Evolutionary conservation across 2,329 filamentous ascomycete species (phyloP).

Genomic region (Monosporascus cannonballus): DNA sequence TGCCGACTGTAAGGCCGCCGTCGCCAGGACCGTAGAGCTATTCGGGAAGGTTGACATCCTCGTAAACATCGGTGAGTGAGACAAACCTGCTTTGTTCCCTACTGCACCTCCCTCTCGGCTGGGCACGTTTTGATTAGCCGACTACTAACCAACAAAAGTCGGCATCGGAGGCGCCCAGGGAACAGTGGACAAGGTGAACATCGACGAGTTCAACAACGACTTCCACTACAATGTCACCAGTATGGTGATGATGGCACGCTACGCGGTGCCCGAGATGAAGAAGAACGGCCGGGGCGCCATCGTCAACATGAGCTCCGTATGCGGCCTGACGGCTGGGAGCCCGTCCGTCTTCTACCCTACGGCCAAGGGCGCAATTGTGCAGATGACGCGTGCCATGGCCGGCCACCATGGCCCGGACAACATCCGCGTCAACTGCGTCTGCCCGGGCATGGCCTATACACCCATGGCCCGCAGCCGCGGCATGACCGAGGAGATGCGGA

Average conservation of each 20-base stretch:
- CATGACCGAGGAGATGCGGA: conserved; percentile 22
- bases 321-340: conserved; percentile 23
- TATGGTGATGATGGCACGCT: conserved; percentile 28
- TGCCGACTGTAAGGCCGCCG: conserved; percentile 14
- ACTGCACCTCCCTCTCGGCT: too few relatives aligned
- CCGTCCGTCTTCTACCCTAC: conserved; percentile 26
- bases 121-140: too few relatives aligned
- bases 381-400: conserved; percentile 11
- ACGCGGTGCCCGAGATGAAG: conserved; percentile 27
- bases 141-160: conserved; percentile 11
- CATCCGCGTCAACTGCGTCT: conserved; percentile 16
- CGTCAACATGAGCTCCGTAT: conserved; percentile 30
- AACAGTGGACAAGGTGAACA: conserved; percentile 20
- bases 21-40: conserved; percentile 15
- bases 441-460: conserved; percentile 22
- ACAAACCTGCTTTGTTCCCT: too few relatives aligned
- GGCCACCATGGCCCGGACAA: conserved; percentile 13
- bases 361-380: conserved; percentile 25
- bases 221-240: conserved; percentile 29
- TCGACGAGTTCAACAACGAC: conserved; percentile 24
- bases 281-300: conserved; percentile 27
- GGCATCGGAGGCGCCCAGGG: conserved; percentile 28
- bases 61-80: conserved; percentile 14
- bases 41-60: conserved; percentile 22
- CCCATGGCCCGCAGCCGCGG: conserved; percentile 19